phyloP scores from a whole-genome alignment of 1,139 yeast genomes.

The Suhomyces bokatorum region DNA sequence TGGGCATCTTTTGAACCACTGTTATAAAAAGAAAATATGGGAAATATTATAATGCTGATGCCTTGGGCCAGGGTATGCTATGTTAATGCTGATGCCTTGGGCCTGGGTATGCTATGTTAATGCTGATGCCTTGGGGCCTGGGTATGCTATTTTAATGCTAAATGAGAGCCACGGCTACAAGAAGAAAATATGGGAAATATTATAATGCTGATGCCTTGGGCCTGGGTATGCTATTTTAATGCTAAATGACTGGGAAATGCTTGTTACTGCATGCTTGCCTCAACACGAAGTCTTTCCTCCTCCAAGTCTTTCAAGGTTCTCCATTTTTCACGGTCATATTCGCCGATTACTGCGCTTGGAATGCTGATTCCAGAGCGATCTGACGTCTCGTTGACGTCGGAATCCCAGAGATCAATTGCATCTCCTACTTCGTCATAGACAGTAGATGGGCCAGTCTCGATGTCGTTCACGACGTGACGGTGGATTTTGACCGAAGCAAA shows the following conservation, averaged over 20 bases:
- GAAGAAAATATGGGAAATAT: no score
- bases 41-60: not conserved
- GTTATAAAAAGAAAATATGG: no score
- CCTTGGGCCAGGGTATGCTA: not conserved
- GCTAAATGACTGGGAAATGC: no score
- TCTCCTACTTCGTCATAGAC: conserved; percentile 12
- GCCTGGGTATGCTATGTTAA: not conserved
- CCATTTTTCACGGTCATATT: conserved; percentile 69
- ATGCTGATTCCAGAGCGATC: conserved; percentile 45
- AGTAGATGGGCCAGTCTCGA: not conserved
- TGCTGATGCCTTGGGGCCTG: not conserved
- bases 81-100: not conserved
- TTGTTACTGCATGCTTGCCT: not conserved
- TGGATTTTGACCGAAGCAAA: conserved; percentile 12
- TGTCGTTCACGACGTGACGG: conserved; percentile 1
- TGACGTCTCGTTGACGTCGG: conserved; percentile 39
- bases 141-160: not conserved
- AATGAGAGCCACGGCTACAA: no score
- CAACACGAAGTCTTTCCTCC: conserved; percentile 6
- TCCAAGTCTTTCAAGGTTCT: conserved; percentile 43
- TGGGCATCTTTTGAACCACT: no score
- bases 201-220: not conserved
- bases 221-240: no score
- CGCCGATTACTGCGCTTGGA: conserved; percentile 62
- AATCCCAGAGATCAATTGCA: conserved; percentile 38